These are phyloP conservation scores for Tuber borchii DNA, from an alignment of 495 filamentous ascomycete species.

Conservation along the genomic window DNA sequence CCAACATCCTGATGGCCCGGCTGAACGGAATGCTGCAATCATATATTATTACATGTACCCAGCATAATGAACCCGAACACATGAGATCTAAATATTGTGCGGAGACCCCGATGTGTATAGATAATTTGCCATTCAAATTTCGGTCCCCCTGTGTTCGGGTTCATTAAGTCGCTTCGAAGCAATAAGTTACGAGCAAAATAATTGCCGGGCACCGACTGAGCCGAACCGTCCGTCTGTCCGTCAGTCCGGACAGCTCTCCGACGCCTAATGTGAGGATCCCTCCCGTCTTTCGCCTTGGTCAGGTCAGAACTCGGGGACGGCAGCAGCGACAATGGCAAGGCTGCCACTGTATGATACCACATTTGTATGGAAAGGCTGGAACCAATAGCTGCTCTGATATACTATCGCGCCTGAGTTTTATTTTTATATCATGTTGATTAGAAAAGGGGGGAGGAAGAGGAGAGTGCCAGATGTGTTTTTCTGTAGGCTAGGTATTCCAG, in stretches of 20 bases:
- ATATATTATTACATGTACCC: background rate
- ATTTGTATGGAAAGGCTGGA: background rate
- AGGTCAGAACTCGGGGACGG: background rate
- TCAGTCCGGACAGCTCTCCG: background rate
- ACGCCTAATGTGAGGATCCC: background rate
- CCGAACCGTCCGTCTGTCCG: background rate
- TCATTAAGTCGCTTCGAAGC: too few species aligned
- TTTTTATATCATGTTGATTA: background rate
- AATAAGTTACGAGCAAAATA: background rate
- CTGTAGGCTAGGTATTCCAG: background rate
- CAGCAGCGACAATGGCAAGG: background rate
- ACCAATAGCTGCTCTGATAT: background rate
- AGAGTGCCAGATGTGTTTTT: background rate
- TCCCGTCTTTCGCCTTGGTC: background rate
- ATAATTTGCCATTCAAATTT: too few species aligned
- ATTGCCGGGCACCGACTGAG: background rate
- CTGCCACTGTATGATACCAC: background rate
- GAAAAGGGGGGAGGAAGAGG: background rate
- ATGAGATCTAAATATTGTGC: too few species aligned
- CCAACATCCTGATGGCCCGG: background rate
- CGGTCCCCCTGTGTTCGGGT: too few species aligned
- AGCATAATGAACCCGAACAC: too few species aligned
- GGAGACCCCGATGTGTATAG: too few species aligned
- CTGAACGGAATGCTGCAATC: background rate
- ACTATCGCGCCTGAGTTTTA: background rate